These are phyloP conservation scores for Trichosporon ovoides DNA, from an alignment of 1,284 basidiomycete species.

Conservation along the genomic window DNA sequence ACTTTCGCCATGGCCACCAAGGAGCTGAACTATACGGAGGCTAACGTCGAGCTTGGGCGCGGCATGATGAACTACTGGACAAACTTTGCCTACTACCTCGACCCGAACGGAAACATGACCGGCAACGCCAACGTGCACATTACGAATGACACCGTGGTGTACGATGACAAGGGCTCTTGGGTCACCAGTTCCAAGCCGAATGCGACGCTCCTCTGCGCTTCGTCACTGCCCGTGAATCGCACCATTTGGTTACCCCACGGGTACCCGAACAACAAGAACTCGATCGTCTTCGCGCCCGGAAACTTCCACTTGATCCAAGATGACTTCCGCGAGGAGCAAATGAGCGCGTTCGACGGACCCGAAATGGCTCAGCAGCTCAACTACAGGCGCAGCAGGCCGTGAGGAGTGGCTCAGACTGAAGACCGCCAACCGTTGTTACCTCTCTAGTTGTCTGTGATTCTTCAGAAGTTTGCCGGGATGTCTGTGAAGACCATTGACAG, in stretches of 20 bases:
- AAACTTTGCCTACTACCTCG: slow-evolving; percentile 43
- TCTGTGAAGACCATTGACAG: no score
- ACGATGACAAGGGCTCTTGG: background rate
- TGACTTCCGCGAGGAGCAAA: slow-evolving; percentile 29
- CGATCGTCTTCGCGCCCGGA: slow-evolving; percentile 26
- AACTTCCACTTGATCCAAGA: slow-evolving; percentile 38
- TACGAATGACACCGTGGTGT: slow-evolving; percentile 20
- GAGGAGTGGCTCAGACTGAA: no score
- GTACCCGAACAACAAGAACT: slow-evolving; percentile 24
- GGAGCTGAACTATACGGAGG: slow-evolving; percentile 22
- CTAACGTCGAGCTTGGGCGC: slow-evolving; percentile 24
- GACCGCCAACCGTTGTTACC: no score
- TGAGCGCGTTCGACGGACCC: slow-evolving; percentile 2
- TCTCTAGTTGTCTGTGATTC: no score
- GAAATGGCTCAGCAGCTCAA: background rate
- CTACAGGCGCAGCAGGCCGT: background rate
- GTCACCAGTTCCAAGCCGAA: background rate
- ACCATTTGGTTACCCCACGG: slow-evolving; percentile 33
- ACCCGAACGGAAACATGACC: slow-evolving; percentile 32
- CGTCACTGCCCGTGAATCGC: no score
- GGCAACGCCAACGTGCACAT: background rate
- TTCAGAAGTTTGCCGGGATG: no score
- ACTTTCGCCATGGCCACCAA: slow-evolving; percentile 22
- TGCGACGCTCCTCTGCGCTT: background rate
- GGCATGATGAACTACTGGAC: slow-evolving; percentile 40